Evolutionary conservation across 495 filamentous ascomycete genomes (phyloP).

Genomic region (Penicillium taxi): DNA sequence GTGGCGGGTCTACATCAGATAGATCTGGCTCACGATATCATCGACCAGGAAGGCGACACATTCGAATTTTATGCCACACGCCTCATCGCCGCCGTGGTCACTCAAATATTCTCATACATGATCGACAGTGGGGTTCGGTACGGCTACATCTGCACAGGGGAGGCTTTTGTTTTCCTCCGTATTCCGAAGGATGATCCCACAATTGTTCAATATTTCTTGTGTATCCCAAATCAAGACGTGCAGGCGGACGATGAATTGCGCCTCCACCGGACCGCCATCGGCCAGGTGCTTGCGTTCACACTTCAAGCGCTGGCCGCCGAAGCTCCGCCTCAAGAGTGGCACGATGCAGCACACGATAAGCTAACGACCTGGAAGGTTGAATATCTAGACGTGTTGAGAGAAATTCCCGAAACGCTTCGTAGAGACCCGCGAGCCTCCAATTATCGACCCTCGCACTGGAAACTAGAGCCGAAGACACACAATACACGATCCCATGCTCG

Average conservation of each 20-base stretch:
- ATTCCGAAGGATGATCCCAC: constrained; percentile 31
- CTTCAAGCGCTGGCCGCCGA: constrained; percentile 31
- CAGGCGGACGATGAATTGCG: constrained; percentile 16
- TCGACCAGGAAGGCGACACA: constrained; percentile 19
- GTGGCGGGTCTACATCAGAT: constrained; percentile 21
- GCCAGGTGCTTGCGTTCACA: constrained; percentile 41
- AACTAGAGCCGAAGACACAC: constrained; percentile 17
- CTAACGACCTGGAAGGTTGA: constrained; percentile 23
- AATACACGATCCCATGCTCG: constrained; percentile 21
- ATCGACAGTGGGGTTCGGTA: constrained; percentile 32
- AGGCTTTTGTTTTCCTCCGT: constrained; percentile 41
- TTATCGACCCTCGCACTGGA: constrained; percentile 24
- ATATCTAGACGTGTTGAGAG: constrained; percentile 20
- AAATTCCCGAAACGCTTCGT: constrained; percentile 22
- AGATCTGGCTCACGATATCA: constrained; percentile 19
- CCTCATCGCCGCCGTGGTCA: constrained; percentile 26
- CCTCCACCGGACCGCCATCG: constrained; percentile 36
- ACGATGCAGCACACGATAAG: constrained; percentile 21
- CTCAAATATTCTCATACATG: constrained; percentile 45
- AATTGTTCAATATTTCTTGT: constrained; percentile 22
- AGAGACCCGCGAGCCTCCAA: constrained; percentile 17
- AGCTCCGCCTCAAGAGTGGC: constrained; percentile 31
- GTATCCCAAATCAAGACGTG: constrained; percentile 26
- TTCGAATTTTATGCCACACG: constrained; percentile 26
- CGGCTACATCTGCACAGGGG: constrained; percentile 40